Conservation (phyloP, 2,329 filamentous ascomycete species). For the Fusarium cyanostomum region DNA sequence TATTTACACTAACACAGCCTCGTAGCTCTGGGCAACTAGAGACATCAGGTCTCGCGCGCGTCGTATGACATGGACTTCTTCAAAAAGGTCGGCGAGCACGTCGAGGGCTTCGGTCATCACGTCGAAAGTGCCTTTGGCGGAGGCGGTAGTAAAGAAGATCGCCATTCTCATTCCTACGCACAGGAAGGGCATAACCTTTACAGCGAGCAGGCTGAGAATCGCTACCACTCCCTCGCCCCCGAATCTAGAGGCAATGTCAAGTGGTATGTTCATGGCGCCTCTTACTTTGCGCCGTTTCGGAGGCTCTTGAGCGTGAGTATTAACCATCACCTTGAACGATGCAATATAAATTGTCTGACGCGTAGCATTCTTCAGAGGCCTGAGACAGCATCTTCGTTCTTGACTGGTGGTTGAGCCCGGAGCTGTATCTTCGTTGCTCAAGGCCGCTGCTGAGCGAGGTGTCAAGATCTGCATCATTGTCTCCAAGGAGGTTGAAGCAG, state of each 20-base stretch:
- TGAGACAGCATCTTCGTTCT: constrained; percentile 84
- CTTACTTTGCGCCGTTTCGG: constrained; percentile 84
- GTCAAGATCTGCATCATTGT: constrained; percentile 88
- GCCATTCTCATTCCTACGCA: constrained; percentile 58
- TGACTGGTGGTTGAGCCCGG: constrained; percentile 91
- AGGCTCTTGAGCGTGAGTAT: constrained; percentile 72
- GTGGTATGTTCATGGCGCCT: constrained; percentile 88
- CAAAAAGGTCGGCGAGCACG: constrained; percentile 42
- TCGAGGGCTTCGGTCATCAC: constrained; percentile 44
- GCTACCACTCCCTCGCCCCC: constrained; percentile 76
- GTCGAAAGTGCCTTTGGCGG: constrained; percentile 43
- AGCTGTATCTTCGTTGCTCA: constrained; percentile 87
- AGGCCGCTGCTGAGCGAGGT: constrained; percentile 82
- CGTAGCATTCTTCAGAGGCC: constrained; percentile 60
- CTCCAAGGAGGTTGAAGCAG: constrained; percentile 89
- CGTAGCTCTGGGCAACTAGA: constrained; percentile 1
- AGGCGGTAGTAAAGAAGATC: constrained; percentile 51
- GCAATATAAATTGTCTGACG: constrained; percentile 17
- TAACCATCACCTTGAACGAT: neutral
- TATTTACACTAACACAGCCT: neutral
- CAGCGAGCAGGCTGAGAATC: constrained; percentile 57
- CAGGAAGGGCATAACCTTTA: constrained; percentile 55
- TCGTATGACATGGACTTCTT: constrained; percentile 48
- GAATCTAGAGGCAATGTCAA: constrained; percentile 78
- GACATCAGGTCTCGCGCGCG: constrained; percentile 2